Evolutionary conservation across 768 basidiomycete genomes (phyloP).

Genomic region (Suillus fuscotomentosus): DNA sequence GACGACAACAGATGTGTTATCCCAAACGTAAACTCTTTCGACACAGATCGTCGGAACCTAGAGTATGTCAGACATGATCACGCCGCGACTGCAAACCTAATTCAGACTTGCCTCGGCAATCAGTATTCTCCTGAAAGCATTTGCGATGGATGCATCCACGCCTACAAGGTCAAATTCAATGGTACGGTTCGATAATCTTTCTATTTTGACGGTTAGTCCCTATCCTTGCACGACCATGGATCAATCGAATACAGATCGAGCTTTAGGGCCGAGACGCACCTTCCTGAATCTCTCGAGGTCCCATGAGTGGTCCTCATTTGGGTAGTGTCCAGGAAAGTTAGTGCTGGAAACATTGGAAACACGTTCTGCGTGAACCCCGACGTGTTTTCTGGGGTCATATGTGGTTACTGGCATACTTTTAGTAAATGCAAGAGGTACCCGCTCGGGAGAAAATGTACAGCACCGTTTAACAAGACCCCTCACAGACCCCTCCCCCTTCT

Average conservation of each 20-base stretch:
- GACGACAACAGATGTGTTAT: slow-evolving; percentile 91
- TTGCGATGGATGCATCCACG: slow-evolving; percentile 94
- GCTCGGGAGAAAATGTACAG: background rate
- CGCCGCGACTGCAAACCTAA: background rate
- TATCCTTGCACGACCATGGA: slow-evolving; percentile 34
- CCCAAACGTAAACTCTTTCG: slow-evolving; percentile 89
- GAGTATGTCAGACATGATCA: background rate
- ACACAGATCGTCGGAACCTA: slow-evolving; percentile 91
- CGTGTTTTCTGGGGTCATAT: slow-evolving; percentile 51
- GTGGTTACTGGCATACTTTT: slow-evolving; percentile 5
- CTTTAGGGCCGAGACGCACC: slow-evolving; percentile 43
- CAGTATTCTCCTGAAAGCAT: slow-evolving; percentile 88
- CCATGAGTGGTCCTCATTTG: slow-evolving; percentile 86
- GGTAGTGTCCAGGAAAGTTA: slow-evolving; percentile 88
- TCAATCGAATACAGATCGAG: slow-evolving; percentile 1
- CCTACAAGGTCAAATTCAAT: slow-evolving; percentile 96
- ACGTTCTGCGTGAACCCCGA: slow-evolving; percentile 67
- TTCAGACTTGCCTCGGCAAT: slow-evolving; percentile 78
- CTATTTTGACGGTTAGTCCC: slow-evolving; percentile 73
- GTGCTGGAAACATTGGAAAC: slow-evolving; percentile 82
- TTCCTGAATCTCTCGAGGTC: slow-evolving; percentile 68
- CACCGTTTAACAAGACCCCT: background rate
- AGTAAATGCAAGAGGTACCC: background rate
- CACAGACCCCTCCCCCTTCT: too few relatives aligned
- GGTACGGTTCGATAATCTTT: slow-evolving; percentile 76